Evolutionary conservation across 805 yeast genomes (phyloP).

Genomic region (Kluyveromyces dobzhanskii): DNA sequence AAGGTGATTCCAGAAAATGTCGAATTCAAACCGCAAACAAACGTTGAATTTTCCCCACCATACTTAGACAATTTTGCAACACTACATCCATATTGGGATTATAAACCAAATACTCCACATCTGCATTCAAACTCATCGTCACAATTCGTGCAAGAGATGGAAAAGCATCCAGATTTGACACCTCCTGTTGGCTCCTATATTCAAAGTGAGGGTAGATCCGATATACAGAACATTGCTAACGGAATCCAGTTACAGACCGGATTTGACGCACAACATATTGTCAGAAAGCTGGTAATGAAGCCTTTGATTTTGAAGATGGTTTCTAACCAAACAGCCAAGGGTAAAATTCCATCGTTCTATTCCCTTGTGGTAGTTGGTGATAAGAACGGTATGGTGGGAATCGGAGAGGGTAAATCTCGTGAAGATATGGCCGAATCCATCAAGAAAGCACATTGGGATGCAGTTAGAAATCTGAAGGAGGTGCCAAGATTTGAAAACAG

Average conservation of each 20-base stretch:
- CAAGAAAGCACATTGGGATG: conserved; percentile 85
- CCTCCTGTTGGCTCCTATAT: conserved; percentile 10
- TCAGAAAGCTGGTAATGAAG: conserved; percentile 46
- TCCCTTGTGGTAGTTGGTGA: conserved; percentile 89
- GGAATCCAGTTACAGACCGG: conserved; percentile 60
- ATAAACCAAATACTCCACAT: conserved; percentile 26
- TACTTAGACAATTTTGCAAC: conserved; percentile 62
- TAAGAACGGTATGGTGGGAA: conserved; percentile 84
- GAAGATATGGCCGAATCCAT: conserved; percentile 68
- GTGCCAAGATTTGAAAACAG: conserved; percentile 86
- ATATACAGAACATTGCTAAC: conserved; percentile 33
- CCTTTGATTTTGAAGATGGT: conserved; percentile 72
- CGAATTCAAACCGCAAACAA: conserved; percentile 34
- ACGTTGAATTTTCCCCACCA: conserved; percentile 58
- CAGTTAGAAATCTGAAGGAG: conserved; percentile 72
- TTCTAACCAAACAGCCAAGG: conserved; percentile 85
- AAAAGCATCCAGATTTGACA: conserved; percentile 41
- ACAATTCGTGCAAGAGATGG: conserved; percentile 33
- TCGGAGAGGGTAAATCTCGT: conserved; percentile 90
- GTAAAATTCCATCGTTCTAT: conserved; percentile 76
- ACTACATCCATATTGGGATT: conserved; percentile 73
- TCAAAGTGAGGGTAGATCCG: conserved; percentile 11
- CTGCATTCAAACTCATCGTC: conserved; percentile 12
- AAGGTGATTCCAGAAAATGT: conserved; percentile 61
- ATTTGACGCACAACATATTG: conserved; percentile 51